Base-by-base conservation (phyloP, 306 rosid species). In the Medicago arabica region DNA sequence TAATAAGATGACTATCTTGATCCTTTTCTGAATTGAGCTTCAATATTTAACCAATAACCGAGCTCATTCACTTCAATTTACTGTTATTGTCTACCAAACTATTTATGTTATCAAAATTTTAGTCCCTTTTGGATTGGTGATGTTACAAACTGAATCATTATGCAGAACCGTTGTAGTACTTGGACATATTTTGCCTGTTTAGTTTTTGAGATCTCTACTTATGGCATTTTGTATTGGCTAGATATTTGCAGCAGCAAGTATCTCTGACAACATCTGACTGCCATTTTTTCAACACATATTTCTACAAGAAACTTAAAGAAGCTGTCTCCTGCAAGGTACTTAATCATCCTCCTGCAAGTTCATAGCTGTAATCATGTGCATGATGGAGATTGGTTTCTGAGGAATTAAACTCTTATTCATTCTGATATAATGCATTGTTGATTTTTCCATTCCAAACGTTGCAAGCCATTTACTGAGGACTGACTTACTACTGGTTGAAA, bases 281-380 rank as follows among this genome's bases (percentile, higher is more conserved):
- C 86, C 97, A 92, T 83, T 89, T 95, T 78, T 88, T 95, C 79
- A 95, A 92, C 76, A 95, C 98, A 28, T 95, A 86, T 85, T 95
- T 95, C 79, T 95, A 92, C 86, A 76, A 88, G 69, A 95, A 94
- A 92, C 95, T 95, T 65, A 88, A 85, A 83, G 95, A 92, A 78
- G 97, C 94, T 76, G 88, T 86, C 47, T 85, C 92, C 53, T 76
- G 78, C 81, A 86, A 95, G 98, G 98, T 94, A 83, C 17, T 51
- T 50, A 25, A 47, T 69, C 47, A 70, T 63, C 46, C 41, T 65
- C 46, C 39, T 68, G 50, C 65, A 43, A 65, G 54, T 79, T 49
- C 62, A 15, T 46, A 19, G 60, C 68, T 71, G 68, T 71, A 43
- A 47, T 55, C 44, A 65, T 76, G 46, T 74, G 75, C 60, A 36